A percentile compares a stretch with the other conserved stretches of the same genome.
Evolutionary conservation across 2,329 filamentous ascomycete genomes (phyloP).

Genomic region (Penicillium sumatraense): DNA sequence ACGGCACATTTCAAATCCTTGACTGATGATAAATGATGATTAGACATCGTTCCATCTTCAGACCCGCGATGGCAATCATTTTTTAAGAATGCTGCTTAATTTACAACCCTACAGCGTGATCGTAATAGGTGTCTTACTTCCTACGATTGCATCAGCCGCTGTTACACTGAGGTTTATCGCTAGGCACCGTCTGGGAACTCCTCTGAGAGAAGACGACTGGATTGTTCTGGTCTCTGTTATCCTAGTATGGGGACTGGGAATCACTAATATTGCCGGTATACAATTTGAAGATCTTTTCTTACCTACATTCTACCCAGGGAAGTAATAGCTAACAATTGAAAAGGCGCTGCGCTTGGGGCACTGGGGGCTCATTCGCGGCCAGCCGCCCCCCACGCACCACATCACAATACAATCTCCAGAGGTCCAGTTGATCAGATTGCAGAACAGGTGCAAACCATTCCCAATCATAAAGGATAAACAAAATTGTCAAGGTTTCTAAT

Average conservation of each 20-base stretch:
- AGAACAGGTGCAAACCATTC: conserved; percentile 3
- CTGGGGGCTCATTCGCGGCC: conserved; percentile 11
- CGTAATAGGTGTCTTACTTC: conserved; percentile 4
- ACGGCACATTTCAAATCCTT: background rate
- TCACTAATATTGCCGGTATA: conserved; percentile 10
- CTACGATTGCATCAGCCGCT: conserved; percentile 2
- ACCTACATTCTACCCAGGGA: background rate
- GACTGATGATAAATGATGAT: background rate
- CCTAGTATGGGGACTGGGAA: conserved; percentile 6
- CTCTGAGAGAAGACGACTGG: conserved; percentile 14
- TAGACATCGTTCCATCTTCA: background rate
- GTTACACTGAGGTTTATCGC: conserved; percentile 7
- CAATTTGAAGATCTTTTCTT: background rate
- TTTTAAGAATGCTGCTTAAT: conserved; percentile 5
- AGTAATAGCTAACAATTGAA: background rate
- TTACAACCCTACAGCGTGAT: conserved; percentile 8
- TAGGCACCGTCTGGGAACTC: background rate
- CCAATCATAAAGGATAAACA: background rate
- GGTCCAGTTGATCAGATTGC: conserved; percentile 11
- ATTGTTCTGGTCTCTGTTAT: conserved; percentile 2
- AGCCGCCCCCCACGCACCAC: conserved; percentile 5
- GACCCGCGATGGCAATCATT: background rate
- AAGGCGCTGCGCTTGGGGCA: conserved; percentile 11
- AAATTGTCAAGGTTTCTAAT: too few species aligned
- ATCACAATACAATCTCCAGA: conserved; percentile 9